Conservation (phyloP, 495 filamentous ascomycete species). For the Penicillium nucicola region DNA sequence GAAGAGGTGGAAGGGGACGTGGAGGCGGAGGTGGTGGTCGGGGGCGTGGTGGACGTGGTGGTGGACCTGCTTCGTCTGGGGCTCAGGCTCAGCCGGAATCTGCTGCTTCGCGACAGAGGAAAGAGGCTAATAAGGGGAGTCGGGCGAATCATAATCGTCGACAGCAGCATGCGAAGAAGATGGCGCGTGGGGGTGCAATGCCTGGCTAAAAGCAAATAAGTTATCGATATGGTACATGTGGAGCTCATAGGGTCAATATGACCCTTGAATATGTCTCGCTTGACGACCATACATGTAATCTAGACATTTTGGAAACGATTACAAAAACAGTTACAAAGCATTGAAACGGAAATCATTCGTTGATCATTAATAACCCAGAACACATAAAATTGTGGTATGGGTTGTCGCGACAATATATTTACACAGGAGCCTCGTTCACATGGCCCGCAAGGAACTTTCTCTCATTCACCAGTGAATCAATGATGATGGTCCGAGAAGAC, state of each 20-base stretch:
- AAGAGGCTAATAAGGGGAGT: conserved; percentile 73
- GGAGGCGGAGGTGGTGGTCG: conserved; percentile 43
- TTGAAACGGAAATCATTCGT: conserved; percentile 5
- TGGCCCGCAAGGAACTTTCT: conserved; percentile 6
- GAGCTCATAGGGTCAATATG: not conserved
- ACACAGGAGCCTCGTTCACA: conserved; percentile 6
- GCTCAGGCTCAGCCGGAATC: conserved; percentile 51
- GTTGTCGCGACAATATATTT: conserved; percentile 1
- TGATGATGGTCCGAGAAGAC: conserved; percentile 30
- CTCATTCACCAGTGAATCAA: conserved; percentile 11
- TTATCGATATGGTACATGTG: not conserved
- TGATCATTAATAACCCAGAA: conserved; percentile 12
- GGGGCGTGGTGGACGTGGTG: conserved; percentile 54
- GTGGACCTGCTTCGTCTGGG: conserved; percentile 27
- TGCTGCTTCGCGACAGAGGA: conserved; percentile 62
- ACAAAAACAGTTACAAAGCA: not conserved
- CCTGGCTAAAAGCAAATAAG: conserved; percentile 37
- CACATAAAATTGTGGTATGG: not conserved
- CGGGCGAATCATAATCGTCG: conserved; percentile 77
- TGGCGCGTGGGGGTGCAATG: conserved; percentile 60
- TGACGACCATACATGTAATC: conserved; percentile 12
- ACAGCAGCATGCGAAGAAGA: conserved; percentile 74
- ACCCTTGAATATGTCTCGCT: not conserved
- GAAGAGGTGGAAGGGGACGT: conserved; percentile 45
- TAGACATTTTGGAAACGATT: not conserved